Evolutionary conservation across 2,329 filamentous ascomycete genomes (phyloP), one percentile per base, ranked within the genome.

Genomic region (Ophiostoma ips): DNA sequence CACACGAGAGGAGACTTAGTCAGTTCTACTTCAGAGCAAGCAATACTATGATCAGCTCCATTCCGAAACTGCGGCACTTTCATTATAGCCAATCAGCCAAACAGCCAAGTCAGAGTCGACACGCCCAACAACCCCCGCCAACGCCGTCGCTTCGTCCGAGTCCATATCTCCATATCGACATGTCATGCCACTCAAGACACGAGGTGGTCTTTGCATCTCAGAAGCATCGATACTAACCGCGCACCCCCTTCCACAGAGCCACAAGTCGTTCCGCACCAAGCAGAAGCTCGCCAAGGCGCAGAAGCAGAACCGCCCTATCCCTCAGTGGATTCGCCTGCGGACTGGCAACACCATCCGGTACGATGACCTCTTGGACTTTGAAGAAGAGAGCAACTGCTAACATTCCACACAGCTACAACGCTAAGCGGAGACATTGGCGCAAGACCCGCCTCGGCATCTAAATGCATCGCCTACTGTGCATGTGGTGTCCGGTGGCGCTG

Each of bases 231-330:
- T 45, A 33, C 43, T 45, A 45, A 45, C 24, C 35, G 16, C 58
- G 34, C 44, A 36, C 35, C 36, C 46, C 35, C 52, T 41, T 51
- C 56, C 53, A 68, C 71, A 96, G 90, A 90, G 84, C 84, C 88
- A 98, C 79, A 98, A 98, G 84, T 87, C 89, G 71, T 98, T 98
- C 88, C 86, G 89, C 72, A 95, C 89, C 76, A 98, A 98, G 89
- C 85, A 94, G 76, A 98, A 98, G 92, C 88, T 98, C 78, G 92
- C 92, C 70, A 95, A 90, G 81, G 92, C 92, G 71, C 90, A 96
- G 81, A 96, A 95, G 83, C 90, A 96, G 81, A 98, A 98, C 84
- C 85, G 92, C 71, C 92, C 92, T 64, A 95, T 98, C 71, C 92
- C 92, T 61, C 92, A 98, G 81, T 98, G 92, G 92, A 96, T 98